Conservation (phyloP, 2,329 filamentous ascomycete genomes). For the Hypoxylon sp. region DNA sequence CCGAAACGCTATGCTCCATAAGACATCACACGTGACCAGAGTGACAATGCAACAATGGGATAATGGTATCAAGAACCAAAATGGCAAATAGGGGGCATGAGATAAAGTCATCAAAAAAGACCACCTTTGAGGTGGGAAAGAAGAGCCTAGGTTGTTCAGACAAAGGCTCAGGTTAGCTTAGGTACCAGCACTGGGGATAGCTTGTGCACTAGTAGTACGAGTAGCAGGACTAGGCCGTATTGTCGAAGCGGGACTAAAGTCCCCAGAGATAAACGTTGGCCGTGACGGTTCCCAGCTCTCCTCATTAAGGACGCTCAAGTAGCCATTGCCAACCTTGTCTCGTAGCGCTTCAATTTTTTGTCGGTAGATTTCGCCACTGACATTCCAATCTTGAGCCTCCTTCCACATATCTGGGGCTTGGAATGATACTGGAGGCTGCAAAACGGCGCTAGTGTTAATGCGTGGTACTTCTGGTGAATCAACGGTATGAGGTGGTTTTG, state of each 20-base stretch:
- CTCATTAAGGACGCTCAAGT: slow-evolving; percentile 88
- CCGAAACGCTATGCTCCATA: slow-evolving; percentile 56
- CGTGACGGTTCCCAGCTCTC: slow-evolving; percentile 72
- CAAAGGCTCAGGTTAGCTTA: slow-evolving; percentile 58
- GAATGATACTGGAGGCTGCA: slow-evolving; percentile 55
- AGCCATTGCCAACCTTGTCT: slow-evolving; percentile 87
- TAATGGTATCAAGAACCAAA: slow-evolving; percentile 41
- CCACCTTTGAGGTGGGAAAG: slow-evolving; percentile 23
- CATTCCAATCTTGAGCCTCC: slow-evolving; percentile 71
- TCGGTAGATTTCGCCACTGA: slow-evolving; percentile 83
- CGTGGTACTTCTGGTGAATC: slow-evolving; percentile 56
- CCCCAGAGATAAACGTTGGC: slow-evolving; percentile 57
- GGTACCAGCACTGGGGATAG: slow-evolving; percentile 68
- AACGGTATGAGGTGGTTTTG: slow-evolving; percentile 52
- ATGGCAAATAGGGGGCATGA: slow-evolving; percentile 32
- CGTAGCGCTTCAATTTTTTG: slow-evolving; percentile 90
- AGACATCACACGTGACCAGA: slow-evolving; percentile 49
- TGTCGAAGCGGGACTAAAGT: slow-evolving; percentile 57
- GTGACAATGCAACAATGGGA: slow-evolving; percentile 46
- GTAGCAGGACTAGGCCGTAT: slow-evolving; percentile 57
- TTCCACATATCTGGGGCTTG: slow-evolving; percentile 57
- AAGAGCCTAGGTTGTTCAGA: slow-evolving; percentile 30
- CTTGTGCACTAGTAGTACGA: slow-evolving; percentile 60
- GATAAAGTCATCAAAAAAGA: slow-evolving; percentile 35
- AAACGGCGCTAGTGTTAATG: slow-evolving; percentile 57